Percentiles rank a stretch among this genome's conserved stretches.
phyloP scores from a whole-genome alignment of 1,284 basidiomycete genomes.

The Sporisorium iseilematis-ciliati region DNA sequence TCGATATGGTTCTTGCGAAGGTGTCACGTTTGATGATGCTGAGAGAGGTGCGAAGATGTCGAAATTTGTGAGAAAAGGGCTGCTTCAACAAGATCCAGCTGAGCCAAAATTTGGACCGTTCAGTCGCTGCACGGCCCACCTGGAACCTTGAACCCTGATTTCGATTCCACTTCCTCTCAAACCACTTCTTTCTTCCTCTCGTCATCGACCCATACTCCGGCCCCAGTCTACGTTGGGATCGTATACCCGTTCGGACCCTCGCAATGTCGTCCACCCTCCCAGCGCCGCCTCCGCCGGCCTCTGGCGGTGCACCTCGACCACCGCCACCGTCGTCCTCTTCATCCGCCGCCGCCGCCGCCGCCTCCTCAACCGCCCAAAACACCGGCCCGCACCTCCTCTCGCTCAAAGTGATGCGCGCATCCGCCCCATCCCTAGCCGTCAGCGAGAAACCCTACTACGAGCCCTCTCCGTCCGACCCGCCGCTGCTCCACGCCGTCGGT shows the following conservation, averaged over 20 bases:
- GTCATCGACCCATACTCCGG: background rate
- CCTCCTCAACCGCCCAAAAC: conserved; percentile 3
- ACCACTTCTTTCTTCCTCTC: background rate
- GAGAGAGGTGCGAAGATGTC: too few relatives aligned
- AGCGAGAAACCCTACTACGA: conserved; percentile 51
- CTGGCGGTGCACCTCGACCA: background rate
- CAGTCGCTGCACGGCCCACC: background rate
- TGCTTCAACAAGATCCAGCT: too few relatives aligned
- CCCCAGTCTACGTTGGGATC: too few relatives aligned
- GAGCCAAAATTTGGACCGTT: too few relatives aligned
- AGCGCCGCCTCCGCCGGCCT: conserved; percentile 4
- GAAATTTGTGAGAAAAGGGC: too few relatives aligned
- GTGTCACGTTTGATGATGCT: conserved; percentile 1
- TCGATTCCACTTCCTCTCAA: background rate
- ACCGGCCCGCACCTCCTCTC: conserved; percentile 51
- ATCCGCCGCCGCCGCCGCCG: background rate
- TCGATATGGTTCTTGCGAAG: background rate
- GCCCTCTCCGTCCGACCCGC: background rate
- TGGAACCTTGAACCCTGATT: background rate
- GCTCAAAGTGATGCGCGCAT: conserved; percentile 62
- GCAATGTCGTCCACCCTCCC: conserved; percentile 14
- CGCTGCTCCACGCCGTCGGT: conserved; percentile 13
- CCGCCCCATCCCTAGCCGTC: conserved; percentile 40
- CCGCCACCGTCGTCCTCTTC: conserved; percentile 2
- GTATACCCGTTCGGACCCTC: background rate